Evolutionary conservation across 768 basidiomycete genomes (phyloP).

Genomic region (Russula earlei): DNA sequence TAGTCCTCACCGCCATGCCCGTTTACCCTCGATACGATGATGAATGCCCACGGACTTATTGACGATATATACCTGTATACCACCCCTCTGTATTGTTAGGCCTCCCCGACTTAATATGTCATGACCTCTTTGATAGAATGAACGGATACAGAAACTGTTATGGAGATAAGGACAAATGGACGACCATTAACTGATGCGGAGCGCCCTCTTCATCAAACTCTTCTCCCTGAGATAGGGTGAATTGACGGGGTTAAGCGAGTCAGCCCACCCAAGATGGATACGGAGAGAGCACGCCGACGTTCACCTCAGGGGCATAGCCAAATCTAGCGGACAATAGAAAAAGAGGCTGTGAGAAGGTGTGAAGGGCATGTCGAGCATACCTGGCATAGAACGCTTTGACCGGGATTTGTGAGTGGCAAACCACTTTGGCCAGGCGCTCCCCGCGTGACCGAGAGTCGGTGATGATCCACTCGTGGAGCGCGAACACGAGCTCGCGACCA

Average conservation of each 20-base stretch:
- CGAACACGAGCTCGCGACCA: conserved; percentile 55
- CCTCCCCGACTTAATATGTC: conserved; percentile 23
- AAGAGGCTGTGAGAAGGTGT: conserved; percentile 19
- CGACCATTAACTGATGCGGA: conserved; percentile 79
- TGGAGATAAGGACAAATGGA: conserved; percentile 37
- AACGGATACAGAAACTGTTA: conserved; percentile 26
- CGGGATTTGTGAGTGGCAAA: conserved; percentile 62
- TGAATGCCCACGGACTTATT: conserved; percentile 11
- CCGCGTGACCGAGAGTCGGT: conserved; percentile 28
- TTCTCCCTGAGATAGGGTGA: conserved; percentile 39
- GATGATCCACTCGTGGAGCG: conserved; percentile 50
- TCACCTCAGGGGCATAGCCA: conserved; percentile 60
- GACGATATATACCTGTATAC: conserved; percentile 25
- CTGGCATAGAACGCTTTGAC: conserved; percentile 68
- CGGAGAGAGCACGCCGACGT: conserved; percentile 21
- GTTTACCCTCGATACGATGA: background rate
- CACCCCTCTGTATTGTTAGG: conserved; percentile 36
- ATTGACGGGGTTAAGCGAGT: background rate
- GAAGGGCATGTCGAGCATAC: conserved; percentile 36
- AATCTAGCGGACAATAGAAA: conserved; percentile 38
- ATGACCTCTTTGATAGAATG: conserved; percentile 29
- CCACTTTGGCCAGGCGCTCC: conserved; percentile 33
- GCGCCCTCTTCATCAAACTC: conserved; percentile 78
- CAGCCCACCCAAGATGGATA: conserved; percentile 1
- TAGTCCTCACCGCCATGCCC: background rate